phyloP scores from a whole-genome alignment of 192 early-diverging fungal species.

The Gonapodya prolifera region DNA sequence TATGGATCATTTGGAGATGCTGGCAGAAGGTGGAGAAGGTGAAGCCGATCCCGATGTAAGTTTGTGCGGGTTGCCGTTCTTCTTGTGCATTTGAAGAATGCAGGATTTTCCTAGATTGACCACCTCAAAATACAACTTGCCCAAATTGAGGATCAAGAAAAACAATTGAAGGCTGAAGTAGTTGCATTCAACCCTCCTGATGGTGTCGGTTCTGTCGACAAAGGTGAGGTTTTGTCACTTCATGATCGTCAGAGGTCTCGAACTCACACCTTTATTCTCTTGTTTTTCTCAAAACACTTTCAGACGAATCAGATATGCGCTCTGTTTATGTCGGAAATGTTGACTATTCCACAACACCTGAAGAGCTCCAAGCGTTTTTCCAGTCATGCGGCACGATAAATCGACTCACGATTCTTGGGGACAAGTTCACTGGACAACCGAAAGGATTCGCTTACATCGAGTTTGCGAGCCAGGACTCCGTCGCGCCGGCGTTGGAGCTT shows the following conservation, averaged over 20 bases:
- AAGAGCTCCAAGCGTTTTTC: constrained; percentile 90
- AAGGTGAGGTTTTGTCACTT: not conserved
- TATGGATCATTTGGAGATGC: no score
- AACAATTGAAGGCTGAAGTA: not conserved
- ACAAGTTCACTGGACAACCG: constrained; percentile 84
- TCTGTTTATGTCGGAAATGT: constrained; percentile 96
- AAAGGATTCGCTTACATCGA: constrained; percentile 94
- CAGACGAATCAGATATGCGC: constrained; percentile 63
- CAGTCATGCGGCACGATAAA: constrained; percentile 92
- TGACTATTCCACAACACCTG: constrained; percentile 86
- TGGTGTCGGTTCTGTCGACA: not conserved
- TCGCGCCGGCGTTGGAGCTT: constrained; percentile 69
- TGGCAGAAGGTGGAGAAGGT: no score
- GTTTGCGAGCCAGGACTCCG: constrained; percentile 72
- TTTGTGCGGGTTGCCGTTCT: no score
- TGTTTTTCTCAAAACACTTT: not conserved
- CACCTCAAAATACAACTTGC: not conserved
- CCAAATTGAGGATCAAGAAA: not conserved
- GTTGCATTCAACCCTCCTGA: not conserved
- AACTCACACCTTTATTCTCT: not conserved
- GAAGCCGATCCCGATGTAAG: no score
- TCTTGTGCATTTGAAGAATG: no score
- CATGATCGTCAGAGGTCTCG: no score
- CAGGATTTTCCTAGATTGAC: not conserved
- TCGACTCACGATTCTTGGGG: constrained; percentile 88